Conservation (phyloP, 108 stramenopile species). For the Fragilaria crotonensis region DNA sequence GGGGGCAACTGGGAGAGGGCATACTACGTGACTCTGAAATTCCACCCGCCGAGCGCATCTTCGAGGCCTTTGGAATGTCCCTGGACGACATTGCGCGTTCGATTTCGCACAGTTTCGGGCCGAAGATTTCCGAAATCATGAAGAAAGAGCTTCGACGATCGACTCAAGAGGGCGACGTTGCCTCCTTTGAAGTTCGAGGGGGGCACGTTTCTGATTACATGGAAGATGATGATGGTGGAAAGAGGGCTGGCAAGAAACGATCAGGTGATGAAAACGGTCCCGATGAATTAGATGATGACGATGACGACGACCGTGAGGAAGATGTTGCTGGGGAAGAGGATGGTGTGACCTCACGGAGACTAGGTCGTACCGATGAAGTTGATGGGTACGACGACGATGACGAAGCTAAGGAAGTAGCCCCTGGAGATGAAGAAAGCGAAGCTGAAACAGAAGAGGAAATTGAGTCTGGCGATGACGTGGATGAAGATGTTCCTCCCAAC, state of each 20-base stretch:
- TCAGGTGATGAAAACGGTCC: slow-evolving; percentile 51
- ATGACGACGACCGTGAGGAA: slow-evolving; percentile 75
- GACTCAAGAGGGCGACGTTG: slow-evolving; percentile 12
- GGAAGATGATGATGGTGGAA: slow-evolving; percentile 2
- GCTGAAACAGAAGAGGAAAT: slow-evolving; percentile 28
- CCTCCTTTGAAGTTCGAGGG: slow-evolving; percentile 46
- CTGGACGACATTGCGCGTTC: slow-evolving; percentile 74
- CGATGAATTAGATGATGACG: slow-evolving; percentile 66
- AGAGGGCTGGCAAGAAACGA: slow-evolving; percentile 20
- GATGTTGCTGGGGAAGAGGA: slow-evolving; percentile 51
- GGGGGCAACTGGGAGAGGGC: slow-evolving; percentile 69
- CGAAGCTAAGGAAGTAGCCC: slow-evolving; percentile 20
- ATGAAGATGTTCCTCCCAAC: slow-evolving; percentile 19
- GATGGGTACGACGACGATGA: slow-evolving; percentile 61
- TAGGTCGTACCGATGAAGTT: slow-evolving; percentile 51
- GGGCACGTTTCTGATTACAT: slow-evolving; percentile 19
- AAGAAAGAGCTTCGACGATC: slow-evolving; percentile 70
- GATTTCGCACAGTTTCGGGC: slow-evolving; percentile 63
- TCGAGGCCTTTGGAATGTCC: slow-evolving; percentile 81
- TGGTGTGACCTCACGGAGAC: slow-evolving; percentile 39
- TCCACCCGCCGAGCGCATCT: slow-evolving; percentile 81
- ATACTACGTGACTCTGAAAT: slow-evolving; percentile 73
- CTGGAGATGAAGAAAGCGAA: slow-evolving; percentile 6
- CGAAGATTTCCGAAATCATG: slow-evolving; percentile 76
- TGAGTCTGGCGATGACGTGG: slow-evolving; percentile 37